phyloP scores from a whole-genome alignment of 225 moss, liverwort and hornwort genomes.

The Climacium dendroides region DNA sequence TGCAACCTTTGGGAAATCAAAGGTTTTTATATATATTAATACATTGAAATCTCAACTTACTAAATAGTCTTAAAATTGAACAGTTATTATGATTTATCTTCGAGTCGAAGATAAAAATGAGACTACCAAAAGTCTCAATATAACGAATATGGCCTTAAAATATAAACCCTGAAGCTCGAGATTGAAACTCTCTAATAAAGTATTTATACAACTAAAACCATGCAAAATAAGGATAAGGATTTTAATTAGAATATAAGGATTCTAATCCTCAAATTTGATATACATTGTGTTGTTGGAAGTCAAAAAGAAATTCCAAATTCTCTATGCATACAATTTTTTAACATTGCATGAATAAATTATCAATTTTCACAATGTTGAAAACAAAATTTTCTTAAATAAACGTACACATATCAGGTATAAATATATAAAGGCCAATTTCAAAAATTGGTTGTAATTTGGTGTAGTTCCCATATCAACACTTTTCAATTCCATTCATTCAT shows the following conservation, averaged over 20 bases:
- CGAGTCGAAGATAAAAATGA: too few species aligned
- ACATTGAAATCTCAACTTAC: too few species aligned
- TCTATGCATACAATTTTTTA: background rate
- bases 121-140: too few species aligned
- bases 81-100: too few species aligned
- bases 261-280: background rate
- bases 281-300: background rate
- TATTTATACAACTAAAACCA: background rate
- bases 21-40: too few species aligned
- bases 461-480: background rate
- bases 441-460: background rate
- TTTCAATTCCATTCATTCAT: background rate
- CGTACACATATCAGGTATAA: background rate
- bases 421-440: background rate
- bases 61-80: too few species aligned
- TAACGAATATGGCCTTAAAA: too few species aligned
- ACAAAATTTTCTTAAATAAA: background rate
- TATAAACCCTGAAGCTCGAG: too few species aligned
- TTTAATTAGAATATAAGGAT: accelerated
- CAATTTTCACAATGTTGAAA: background rate
- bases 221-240: background rate
- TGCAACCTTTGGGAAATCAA: too few species aligned
- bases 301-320: background rate
- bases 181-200: background rate
- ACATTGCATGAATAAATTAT: too few species aligned